phyloP scores from a whole-genome alignment of 2,329 filamentous ascomycete species.

The Sarocladium strictum region DNA sequence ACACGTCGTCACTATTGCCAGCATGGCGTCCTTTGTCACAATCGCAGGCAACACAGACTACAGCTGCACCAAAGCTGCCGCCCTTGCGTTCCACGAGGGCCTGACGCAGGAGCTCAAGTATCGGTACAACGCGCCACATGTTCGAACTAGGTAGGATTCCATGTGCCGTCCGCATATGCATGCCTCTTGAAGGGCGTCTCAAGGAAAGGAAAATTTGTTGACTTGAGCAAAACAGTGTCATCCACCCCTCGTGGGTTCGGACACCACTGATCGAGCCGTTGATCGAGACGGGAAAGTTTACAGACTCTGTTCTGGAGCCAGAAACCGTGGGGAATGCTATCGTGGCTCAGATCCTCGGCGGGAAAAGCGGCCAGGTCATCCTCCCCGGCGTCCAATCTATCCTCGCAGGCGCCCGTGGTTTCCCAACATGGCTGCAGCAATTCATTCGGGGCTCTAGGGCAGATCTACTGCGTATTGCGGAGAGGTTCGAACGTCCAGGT shows the following conservation, averaged over 20 bases:
- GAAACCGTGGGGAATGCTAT: slow-evolving; percentile 40
- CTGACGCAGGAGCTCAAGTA: slow-evolving; percentile 47
- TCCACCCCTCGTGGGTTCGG: slow-evolving; percentile 39
- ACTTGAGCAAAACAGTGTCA: too few species aligned
- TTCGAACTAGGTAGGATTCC: slow-evolving; percentile 45
- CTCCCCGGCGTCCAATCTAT: too few species aligned
- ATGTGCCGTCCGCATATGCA: too few species aligned
- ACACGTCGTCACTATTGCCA: slow-evolving; percentile 64
- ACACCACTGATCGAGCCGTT: slow-evolving; percentile 16
- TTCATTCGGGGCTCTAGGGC: too few species aligned
- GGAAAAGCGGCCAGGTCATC: slow-evolving; percentile 41
- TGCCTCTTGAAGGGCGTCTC: too few species aligned
- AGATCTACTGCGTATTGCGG: too few species aligned
- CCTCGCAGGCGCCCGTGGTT: too few species aligned
- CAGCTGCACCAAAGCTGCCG: slow-evolving; percentile 53
- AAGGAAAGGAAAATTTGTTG: too few species aligned
- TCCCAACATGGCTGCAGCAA: too few species aligned
- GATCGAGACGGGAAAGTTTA: not conserved
- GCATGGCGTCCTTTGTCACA: slow-evolving; percentile 49
- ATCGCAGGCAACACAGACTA: slow-evolving; percentile 60
- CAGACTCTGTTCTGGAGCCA: slow-evolving; percentile 12
- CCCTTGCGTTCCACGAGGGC: slow-evolving; percentile 58
- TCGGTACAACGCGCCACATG: slow-evolving; percentile 49
- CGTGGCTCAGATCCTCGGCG: slow-evolving; percentile 41
- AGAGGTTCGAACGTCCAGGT: too few species aligned